Conservation (phyloP, 179 eudicot genomes). For the Vitellaria paradoxa region DNA sequence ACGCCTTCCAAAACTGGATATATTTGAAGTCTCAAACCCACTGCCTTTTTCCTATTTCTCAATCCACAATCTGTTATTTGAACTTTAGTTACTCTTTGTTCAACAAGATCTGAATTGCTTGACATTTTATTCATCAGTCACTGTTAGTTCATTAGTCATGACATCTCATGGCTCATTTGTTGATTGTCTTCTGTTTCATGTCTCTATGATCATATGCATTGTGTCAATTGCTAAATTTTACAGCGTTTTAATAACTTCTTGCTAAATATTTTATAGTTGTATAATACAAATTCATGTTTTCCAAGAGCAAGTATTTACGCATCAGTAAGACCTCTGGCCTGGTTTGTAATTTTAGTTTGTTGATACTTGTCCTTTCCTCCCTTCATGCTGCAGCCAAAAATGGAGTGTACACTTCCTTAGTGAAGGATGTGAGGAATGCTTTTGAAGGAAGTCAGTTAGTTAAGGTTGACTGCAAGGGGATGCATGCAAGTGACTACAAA, state of each 20-base stretch:
- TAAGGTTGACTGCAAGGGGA: conserved; percentile 75
- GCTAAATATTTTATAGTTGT: background rate
- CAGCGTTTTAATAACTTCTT: background rate
- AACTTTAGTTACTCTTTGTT: background rate
- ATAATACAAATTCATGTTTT: background rate
- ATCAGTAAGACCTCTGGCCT: background rate
- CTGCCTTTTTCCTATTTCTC: too few relatives aligned
- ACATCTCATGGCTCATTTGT: background rate
- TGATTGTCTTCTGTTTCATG: background rate
- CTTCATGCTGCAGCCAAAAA: conserved; percentile 59
- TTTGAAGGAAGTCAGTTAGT: conserved; percentile 79
- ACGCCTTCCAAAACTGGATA: background rate
- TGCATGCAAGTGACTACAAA: conserved; percentile 89
- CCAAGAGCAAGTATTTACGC: background rate
- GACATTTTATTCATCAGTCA: background rate
- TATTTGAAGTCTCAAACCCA: too few relatives aligned
- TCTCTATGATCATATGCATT: background rate
- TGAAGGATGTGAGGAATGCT: conserved; percentile 78
- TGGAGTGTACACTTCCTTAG: conserved; percentile 68
- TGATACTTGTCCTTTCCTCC: background rate
- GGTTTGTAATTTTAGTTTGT: background rate
- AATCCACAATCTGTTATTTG: background rate
- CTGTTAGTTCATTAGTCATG: background rate
- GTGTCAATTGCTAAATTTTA: background rate
- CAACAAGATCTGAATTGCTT: background rate